Base-by-base conservation (phyloP, 1,284 basidiomycete species). In the Ustilago lituana region DNA sequence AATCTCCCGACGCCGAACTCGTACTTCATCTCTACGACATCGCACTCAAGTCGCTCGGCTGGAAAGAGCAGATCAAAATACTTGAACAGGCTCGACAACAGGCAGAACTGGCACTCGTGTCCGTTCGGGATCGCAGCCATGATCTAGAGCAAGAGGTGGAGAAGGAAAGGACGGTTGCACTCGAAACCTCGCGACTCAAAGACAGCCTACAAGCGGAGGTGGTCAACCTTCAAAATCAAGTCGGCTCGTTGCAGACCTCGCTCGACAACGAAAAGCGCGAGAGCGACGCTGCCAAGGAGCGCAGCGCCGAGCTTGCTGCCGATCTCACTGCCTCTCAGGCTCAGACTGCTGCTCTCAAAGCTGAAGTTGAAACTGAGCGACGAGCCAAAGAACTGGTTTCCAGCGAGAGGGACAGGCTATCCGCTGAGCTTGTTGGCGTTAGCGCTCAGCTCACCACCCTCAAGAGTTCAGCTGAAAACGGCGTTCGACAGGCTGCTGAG, bases 401-500 rank as follows among this genome's bases (percentile, higher is more conserved):
- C 5, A 60, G 57, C 58, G 73, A 67, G 26, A 56, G 63, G 48
- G 59, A 60, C 23, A 35, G 63, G 15, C 55, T 74, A n/a, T 51
- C 57, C 14, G 56, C 69, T n/a, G 57, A 71, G 26, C 70, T 67
- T 10, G 70, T 64, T 14, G 69, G 72, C 24, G 56, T 66, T 33
- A 57, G 57, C 43, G 71, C 69, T 15, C 58, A 65, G 40, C 65
- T 73, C 10, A 58, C 61, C 3, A 63, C 65, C 3, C 52, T 72
- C 33, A 68, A 67, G 39, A 60, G 52, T 38, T 68, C 62, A 4
- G 55, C 63, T 14, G 66, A 73, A 35, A 69, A 41, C 36, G 74
- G 71, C 37, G 59, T 65, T 11, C 53, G 63, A 29, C 67, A 71
- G 29, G 61, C 64, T 37, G 61, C 62, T 31, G 74, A 74, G 15